Conservation (phyloP, 768 basidiomycete genomes). For the Mycena vulgaris region DNA sequence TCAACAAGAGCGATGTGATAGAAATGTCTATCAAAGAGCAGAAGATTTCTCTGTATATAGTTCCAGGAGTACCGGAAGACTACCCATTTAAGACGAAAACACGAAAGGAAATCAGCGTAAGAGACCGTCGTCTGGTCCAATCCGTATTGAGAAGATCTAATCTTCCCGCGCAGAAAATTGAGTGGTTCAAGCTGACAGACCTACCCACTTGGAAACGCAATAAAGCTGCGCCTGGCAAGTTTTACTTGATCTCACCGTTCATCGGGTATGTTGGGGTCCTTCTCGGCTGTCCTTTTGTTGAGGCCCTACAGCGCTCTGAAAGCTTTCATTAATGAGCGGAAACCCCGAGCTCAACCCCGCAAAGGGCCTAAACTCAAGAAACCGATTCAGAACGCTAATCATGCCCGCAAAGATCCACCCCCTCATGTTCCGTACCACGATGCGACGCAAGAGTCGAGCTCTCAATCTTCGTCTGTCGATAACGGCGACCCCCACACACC, state of each 20-base stretch:
- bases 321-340: constrained; percentile 75
- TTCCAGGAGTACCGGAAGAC: constrained; percentile 89
- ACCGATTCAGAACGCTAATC: constrained; percentile 39
- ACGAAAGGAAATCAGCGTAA: constrained; percentile 97
- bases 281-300: constrained; percentile 21
- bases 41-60: constrained; percentile 91
- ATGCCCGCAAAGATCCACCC: constrained; percentile 33
- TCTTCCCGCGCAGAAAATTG: constrained; percentile 80
- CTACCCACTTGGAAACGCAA: constrained; percentile 94
- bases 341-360: constrained; percentile 64
- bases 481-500: constrained; percentile 75
- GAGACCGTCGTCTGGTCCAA: constrained; percentile 43
- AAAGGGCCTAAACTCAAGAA: constrained; percentile 52
- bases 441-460: constrained; percentile 74
- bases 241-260: constrained; percentile 96
- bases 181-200: constrained; percentile 93
- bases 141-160: constrained; percentile 38
- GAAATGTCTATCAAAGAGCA: constrained; percentile 93
- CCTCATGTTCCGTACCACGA: constrained; percentile 49
- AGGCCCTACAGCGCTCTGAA: constrained; percentile 67
- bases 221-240: constrained; percentile 80
- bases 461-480: constrained; percentile 74
- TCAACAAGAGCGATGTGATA: constrained; percentile 79
- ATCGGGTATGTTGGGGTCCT: constrained; percentile 71
- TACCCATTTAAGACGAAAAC: constrained; percentile 94